These are phyloP conservation scores for Trichoderma atroviride DNA, from an alignment of 2,329 filamentous ascomycete species.

Conservation along the genomic window DNA sequence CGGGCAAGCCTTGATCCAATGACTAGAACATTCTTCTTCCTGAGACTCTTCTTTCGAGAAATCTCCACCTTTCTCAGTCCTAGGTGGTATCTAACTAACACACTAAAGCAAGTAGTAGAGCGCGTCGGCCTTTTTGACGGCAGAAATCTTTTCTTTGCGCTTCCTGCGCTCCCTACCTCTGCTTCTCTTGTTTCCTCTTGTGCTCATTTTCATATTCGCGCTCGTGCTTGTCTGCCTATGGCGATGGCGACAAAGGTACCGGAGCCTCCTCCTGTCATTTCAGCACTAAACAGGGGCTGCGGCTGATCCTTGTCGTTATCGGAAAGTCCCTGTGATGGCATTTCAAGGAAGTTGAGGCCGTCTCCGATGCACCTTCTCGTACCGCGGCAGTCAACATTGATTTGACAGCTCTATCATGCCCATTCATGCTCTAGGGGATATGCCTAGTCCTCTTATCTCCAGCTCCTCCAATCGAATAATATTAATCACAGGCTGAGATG, in stretches of 20 bases:
- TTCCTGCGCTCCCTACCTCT: not conserved
- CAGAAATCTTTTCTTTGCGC: not conserved
- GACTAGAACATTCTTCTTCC: no score
- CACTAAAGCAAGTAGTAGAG: not conserved
- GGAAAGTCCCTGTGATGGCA: slow-evolving; percentile 1
- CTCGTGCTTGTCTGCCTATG: not conserved
- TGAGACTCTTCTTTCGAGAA: not conserved
- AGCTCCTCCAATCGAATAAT: not conserved
- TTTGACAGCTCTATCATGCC: not conserved
- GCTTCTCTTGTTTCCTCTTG: not conserved
- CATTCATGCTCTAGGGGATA: not conserved
- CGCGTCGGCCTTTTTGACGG: not conserved
- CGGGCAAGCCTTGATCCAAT: not conserved
- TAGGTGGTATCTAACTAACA: not conserved
- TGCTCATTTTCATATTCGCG: not conserved
- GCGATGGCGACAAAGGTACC: not conserved
- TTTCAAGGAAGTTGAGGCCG: not conserved
- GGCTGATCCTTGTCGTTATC: not conserved
- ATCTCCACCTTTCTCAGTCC: not conserved
- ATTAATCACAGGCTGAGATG: not conserved
- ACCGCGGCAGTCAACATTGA: slow-evolving; percentile 7
- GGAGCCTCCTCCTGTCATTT: not conserved
- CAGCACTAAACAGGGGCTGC: slow-evolving; percentile 4
- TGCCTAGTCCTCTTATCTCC: not conserved
- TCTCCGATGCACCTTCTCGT: not conserved